A percentile compares a stretch with the other conserved stretches of the same genome.
These are phyloP conservation scores for Dioscorea alata DNA, from an alignment of 106 monocot species.

Conservation along the genomic window DNA sequence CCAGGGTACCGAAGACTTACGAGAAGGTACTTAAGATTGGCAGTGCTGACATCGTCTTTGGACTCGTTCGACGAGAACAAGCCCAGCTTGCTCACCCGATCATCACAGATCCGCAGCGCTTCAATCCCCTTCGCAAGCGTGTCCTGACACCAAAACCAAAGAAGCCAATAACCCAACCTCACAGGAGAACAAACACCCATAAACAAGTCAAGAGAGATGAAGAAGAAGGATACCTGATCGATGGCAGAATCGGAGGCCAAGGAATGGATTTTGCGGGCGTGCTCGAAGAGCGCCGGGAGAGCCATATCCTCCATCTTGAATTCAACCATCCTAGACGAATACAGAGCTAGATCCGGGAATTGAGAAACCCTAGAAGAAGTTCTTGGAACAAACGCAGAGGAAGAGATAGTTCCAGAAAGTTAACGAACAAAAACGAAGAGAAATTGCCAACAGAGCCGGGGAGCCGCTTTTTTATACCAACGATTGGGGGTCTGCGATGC, in stretches of 20 bases:
- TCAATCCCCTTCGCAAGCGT: conserved; percentile 56
- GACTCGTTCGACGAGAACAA: conserved; percentile 89
- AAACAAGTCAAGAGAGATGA: not conserved
- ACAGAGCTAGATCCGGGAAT: not conserved
- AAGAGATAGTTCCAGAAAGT: no score
- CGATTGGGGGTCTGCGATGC: no score
- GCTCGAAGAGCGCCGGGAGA: conserved; percentile 80
- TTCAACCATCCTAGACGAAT: conserved; percentile 16
- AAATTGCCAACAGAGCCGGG: no score
- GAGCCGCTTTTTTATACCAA: no score
- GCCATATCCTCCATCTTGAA: conserved; percentile 56
- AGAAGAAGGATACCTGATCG: conserved; percentile 43
- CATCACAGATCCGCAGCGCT: conserved; percentile 52
- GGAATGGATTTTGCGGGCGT: conserved; percentile 57
- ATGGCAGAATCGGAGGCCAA: conserved; percentile 46
- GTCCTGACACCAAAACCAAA: conserved; percentile 20
- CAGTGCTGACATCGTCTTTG: conserved; percentile 88
- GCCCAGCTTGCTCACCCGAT: conserved; percentile 89
- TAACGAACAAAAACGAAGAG: no score
- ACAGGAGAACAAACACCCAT: not conserved
- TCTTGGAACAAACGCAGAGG: not conserved
- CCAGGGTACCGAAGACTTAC: conserved; percentile 18
- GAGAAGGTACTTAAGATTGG: conserved; percentile 87
- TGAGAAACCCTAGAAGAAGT: conserved; percentile 1
- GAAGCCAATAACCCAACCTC: not conserved